Evolutionary conservation across 2,329 filamentous ascomycete genomes (phyloP), one percentile per base, ranked within the genome.

Genomic region (Lomentospora prolificans): DNA sequence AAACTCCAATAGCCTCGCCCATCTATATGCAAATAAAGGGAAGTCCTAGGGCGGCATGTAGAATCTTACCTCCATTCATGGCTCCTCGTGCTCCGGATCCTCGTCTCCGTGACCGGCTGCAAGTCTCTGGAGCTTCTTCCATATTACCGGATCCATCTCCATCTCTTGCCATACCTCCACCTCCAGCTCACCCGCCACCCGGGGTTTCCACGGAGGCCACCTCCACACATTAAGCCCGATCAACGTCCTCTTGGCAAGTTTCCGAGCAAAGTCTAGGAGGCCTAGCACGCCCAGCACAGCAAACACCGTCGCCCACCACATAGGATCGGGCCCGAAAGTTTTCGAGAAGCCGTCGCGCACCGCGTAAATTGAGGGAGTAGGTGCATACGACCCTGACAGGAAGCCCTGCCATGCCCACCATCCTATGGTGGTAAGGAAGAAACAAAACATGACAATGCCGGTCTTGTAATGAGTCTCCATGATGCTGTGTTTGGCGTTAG

Each of bases 401-500:
- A 94, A 85, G 53, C 81, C 75, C 63, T 89, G 84, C 90, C 90
- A 95, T 3, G 67, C 69, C 67, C 76, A 82, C 80, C 89, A 95
- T 27, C 87, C 89, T 3, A 69, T 66, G 3, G 80, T 71, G 3
- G 83, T 86, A 61, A 85, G 64, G 60, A 80, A 66, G 66, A 86
- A 82, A 33, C 75, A 74, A 39, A 73, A 68, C 60, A 79, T 75
- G 30, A 87, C 82, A 27, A 89, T 76, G 56, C 78, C 63, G 1
- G 85, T 82, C 64, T 89, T 90, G 73, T 86, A 84, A 69, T 91
- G 86, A 8, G 87, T 86, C 70, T 94, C 89, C 55, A 95, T 75
- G 58, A 87, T 80, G 61, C 82, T 81, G 61, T 17, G 9, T 22
- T 8, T 24, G 2, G 3, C 33, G 19, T 36, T 12, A 9, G 24